Evolutionary conservation across 495 filamentous ascomycete genomes (phyloP).

Genomic region (Monascus purpureus): DNA sequence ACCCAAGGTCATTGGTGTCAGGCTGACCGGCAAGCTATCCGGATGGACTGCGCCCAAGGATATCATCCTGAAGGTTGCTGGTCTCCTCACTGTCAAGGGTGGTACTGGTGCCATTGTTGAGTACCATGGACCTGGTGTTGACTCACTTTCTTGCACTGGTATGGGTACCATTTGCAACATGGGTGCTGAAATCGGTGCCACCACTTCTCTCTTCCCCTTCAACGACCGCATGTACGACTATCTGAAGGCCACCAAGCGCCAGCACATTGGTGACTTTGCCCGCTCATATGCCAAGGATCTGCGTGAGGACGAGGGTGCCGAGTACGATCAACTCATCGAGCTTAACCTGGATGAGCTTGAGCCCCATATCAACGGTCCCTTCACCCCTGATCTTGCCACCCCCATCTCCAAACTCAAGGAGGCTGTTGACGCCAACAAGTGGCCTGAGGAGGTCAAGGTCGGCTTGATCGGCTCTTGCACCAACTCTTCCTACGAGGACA

Average conservation of each 20-base stretch:
- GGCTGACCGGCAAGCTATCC: constrained; percentile 74
- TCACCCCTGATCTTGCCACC: constrained; percentile 98
- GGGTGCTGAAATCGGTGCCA: constrained; percentile 90
- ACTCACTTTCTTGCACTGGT: constrained; percentile 52
- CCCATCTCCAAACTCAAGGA: constrained; percentile 96
- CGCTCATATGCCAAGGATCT: constrained; percentile 76
- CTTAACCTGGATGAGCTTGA: constrained; percentile 91
- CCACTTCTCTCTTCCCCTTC: constrained; percentile 97
- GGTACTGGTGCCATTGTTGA: constrained; percentile 96
- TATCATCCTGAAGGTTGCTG: constrained; percentile 96
- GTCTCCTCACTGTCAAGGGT: constrained; percentile 94
- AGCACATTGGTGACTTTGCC: constrained; percentile 79
- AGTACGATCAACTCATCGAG: constrained; percentile 95
- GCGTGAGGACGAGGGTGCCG: constrained; percentile 77
- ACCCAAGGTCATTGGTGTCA: constrained; percentile 92
- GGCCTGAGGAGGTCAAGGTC: constrained; percentile 96
- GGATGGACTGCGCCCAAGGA: constrained; percentile 97
- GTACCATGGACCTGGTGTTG: constrained; percentile 79
- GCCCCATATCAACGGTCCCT: constrained; percentile 97
- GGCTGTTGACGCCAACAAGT: constrained; percentile 84
- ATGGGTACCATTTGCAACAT: constrained; percentile 67
- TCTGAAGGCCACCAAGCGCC: constrained; percentile 82
- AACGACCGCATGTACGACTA: constrained; percentile 97
- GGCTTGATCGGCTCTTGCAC: constrained; percentile 93
- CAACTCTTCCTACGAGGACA: constrained; percentile 99